phyloP scores from a whole-genome alignment of 164 flowering plant species.

The Vitis riparia region DNA sequence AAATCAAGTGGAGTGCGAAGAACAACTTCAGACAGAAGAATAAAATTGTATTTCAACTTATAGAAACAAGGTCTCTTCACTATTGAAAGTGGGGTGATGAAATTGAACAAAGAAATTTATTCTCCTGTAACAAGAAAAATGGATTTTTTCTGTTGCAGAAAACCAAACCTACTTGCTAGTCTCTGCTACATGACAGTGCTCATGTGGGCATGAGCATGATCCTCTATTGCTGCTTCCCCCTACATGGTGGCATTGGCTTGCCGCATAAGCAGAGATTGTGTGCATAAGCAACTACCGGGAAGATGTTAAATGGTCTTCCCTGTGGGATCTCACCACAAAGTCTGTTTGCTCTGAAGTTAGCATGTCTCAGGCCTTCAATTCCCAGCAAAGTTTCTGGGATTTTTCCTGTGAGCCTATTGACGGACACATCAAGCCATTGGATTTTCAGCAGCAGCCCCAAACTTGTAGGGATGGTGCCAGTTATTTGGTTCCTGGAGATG shows the following conservation, averaged over 20 bases:
- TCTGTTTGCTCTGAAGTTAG: slow-evolving; percentile 75
- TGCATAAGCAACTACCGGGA: slow-evolving; percentile 76
- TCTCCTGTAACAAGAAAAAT: background rate
- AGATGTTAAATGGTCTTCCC: slow-evolving; percentile 74
- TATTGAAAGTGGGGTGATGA: background rate
- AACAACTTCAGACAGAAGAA: background rate
- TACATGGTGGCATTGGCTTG: slow-evolving; percentile 79
- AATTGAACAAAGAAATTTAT: background rate
- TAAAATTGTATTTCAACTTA: background rate
- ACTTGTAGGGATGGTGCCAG: slow-evolving; percentile 73
- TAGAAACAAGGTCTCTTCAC: background rate
- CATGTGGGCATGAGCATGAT: slow-evolving; percentile 14
- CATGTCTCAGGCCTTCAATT: slow-evolving; percentile 51
- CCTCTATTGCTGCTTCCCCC: slow-evolving; percentile 18
- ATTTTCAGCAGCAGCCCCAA: slow-evolving; percentile 51
- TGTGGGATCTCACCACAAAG: slow-evolving; percentile 91
- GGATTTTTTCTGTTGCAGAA: slow-evolving; percentile 1
- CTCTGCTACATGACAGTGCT: slow-evolving; percentile 3
- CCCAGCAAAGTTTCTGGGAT: slow-evolving; percentile 70
- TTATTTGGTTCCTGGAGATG: slow-evolving; percentile 65
- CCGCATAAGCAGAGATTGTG: slow-evolving; percentile 92
- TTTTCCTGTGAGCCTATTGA: slow-evolving; percentile 59
- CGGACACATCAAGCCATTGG: slow-evolving; percentile 79
- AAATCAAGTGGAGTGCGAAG: no score
- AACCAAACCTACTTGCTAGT: background rate